Percentiles rank a stretch among this genome's conserved stretches.
These are phyloP conservation scores for Coemansia sp. DNA, from an alignment of 192 early-diverging fungal genomes.

Conservation along the genomic window DNA sequence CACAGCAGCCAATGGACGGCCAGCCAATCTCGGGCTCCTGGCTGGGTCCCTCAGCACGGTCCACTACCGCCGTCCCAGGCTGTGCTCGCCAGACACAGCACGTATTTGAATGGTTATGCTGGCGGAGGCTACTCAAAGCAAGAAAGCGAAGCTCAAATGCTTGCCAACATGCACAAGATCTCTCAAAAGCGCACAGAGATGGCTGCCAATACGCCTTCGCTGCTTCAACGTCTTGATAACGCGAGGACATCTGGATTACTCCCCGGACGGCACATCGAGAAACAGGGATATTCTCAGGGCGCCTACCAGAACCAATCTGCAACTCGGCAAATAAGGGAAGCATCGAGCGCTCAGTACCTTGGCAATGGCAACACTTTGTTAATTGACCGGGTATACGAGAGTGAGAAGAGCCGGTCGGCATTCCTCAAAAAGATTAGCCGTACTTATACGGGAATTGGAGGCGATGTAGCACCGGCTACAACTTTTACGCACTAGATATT, in stretches of 20 bases:
- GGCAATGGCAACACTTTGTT: slow-evolving; percentile 49
- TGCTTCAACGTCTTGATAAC: slow-evolving; percentile 48
- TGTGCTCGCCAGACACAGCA: background rate
- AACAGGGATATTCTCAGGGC: slow-evolving; percentile 36
- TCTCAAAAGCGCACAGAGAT: slow-evolving; percentile 38
- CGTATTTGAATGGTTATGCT: background rate
- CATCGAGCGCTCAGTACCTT: slow-evolving; percentile 31
- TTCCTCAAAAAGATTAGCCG: slow-evolving; percentile 47
- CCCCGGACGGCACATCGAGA: slow-evolving; percentile 29
- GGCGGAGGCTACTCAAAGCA: background rate
- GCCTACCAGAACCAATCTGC: slow-evolving; percentile 41
- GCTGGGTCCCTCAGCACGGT: background rate
- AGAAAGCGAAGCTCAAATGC: background rate
- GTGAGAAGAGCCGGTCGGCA: slow-evolving; percentile 38
- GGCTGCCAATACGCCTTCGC: slow-evolving; percentile 35
- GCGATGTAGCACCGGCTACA: slow-evolving; percentile 34
- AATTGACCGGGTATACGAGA: slow-evolving; percentile 48
- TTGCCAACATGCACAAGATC: slow-evolving; percentile 22
- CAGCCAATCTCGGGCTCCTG: background rate
- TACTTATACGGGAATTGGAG: slow-evolving; percentile 41
- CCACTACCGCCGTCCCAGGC: slow-evolving; percentile 3
- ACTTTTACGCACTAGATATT: slow-evolving; percentile 29
- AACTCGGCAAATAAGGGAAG: slow-evolving; percentile 20
- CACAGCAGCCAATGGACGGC: background rate
- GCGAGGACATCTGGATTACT: slow-evolving; percentile 36